These are phyloP conservation scores for Aspergillus baeticus DNA, from an alignment of 495 filamentous ascomycete species.

Conservation along the genomic window DNA sequence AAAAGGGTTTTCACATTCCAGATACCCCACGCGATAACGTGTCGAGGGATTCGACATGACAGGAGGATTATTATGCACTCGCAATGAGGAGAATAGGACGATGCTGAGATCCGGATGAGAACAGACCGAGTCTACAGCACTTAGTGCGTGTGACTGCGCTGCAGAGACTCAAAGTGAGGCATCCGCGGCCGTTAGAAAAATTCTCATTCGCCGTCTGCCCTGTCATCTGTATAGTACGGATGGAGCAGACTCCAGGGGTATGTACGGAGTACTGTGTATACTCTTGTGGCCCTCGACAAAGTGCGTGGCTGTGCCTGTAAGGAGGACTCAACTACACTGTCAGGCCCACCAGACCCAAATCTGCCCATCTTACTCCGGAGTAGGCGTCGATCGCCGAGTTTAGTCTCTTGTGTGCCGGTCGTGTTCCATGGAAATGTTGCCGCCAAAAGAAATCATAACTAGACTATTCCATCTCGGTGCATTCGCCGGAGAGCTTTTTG, in stretches of 20 bases:
- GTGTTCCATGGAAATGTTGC: neutral
- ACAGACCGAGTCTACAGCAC: neutral
- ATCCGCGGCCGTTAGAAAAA: conserved; percentile 5
- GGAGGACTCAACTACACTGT: neutral
- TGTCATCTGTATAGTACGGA: neutral
- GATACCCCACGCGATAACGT: conserved; percentile 15
- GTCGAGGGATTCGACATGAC: neutral
- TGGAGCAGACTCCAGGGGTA: too few species aligned
- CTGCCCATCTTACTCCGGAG: neutral
- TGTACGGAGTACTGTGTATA: neutral
- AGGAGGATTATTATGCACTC: neutral
- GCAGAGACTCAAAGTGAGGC: conserved; percentile 7
- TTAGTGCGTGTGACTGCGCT: neutral
- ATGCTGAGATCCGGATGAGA: conserved; percentile 1
- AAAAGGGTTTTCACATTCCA: neutral
- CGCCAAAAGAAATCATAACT: neutral
- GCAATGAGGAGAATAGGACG: neutral
- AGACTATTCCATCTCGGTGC: neutral
- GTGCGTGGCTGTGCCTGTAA: conserved; percentile 19
- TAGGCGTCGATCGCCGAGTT: neutral
- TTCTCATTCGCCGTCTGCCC: neutral
- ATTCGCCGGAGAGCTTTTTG: too few species aligned
- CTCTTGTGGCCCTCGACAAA: neutral
- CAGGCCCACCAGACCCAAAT: neutral
- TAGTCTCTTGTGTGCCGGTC: neutral